These are phyloP conservation scores for Gastrolobium bilobum DNA, from an alignment of 306 rosid genomes.

Conservation along the genomic window DNA sequence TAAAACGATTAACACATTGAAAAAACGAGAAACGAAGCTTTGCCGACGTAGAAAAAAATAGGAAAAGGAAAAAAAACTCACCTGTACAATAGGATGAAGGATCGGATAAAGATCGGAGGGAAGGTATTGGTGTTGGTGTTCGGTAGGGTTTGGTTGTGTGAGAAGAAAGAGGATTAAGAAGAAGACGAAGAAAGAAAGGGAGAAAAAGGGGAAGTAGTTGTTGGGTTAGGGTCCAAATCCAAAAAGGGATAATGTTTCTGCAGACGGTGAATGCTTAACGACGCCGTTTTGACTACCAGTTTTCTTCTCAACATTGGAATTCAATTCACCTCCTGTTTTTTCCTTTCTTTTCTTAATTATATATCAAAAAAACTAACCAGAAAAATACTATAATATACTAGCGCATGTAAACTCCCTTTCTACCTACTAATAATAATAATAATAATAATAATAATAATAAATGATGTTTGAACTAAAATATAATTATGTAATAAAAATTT, in stretches of 20 bases:
- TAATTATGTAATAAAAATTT: too few relatives aligned
- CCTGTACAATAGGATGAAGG: conserved; percentile 53
- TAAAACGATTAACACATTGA: not conserved
- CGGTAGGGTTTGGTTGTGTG: conserved; percentile 62
- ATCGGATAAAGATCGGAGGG: conserved; percentile 37
- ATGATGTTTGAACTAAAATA: too few relatives aligned
- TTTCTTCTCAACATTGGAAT: not conserved
- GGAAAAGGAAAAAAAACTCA: conserved; percentile 32
- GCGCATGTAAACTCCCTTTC: too few relatives aligned
- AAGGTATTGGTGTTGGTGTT: conserved; percentile 22
- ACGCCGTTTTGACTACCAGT: conserved; percentile 45
- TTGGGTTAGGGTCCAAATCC: conserved; percentile 26
- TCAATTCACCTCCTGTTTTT: not conserved
- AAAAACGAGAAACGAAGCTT: not conserved
- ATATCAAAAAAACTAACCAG: too few relatives aligned
- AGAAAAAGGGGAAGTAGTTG: conserved; percentile 12
- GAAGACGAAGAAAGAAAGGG: not conserved
- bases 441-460: too few relatives aligned
- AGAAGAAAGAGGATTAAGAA: conserved; percentile 5
- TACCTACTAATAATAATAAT: too few relatives aligned
- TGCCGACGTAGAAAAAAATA: not conserved
- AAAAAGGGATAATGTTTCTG: conserved; percentile 38
- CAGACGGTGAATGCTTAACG: conserved; percentile 46
- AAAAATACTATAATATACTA: too few relatives aligned
- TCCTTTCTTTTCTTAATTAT: too few relatives aligned